phyloP scores from a whole-genome alignment of 768 basidiomycete genomes.

The Calvatia gigantea region DNA sequence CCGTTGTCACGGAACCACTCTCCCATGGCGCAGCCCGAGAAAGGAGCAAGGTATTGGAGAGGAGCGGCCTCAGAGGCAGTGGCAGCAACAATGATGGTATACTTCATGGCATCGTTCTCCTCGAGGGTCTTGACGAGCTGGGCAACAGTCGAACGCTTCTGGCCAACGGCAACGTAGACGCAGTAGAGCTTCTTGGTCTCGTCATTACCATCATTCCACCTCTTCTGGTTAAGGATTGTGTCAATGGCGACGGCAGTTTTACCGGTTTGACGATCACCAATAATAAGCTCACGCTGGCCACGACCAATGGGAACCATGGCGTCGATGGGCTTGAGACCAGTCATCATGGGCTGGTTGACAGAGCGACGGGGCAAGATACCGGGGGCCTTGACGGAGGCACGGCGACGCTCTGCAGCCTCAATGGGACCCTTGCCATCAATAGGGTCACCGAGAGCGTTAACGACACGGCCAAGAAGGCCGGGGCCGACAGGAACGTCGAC shows the following conservation, averaged over 20 bases:
- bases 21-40: constrained; percentile 99
- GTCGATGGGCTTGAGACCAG: constrained; percentile 99
- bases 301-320: constrained; percentile 99
- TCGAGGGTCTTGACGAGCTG: constrained; percentile 99
- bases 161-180: constrained; percentile 98
- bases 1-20: constrained; percentile 99
- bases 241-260: constrained; percentile 99
- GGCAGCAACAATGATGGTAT: constrained; percentile 98
- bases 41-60: constrained; percentile 98
- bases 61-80: constrained; percentile 99
- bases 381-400: constrained; percentile 97
- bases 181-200: constrained; percentile 99
- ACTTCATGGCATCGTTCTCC: constrained; percentile 99
- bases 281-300: constrained; percentile 99
- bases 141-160: constrained; percentile 99
- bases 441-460: constrained; percentile 99
- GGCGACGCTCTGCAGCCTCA: constrained; percentile 87
- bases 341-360: constrained; percentile 99
- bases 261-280: constrained; percentile 99
- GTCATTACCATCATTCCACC: constrained; percentile 98
- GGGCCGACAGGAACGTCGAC: constrained; percentile 99
- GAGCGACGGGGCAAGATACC: constrained; percentile 99
- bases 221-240: constrained; percentile 99
- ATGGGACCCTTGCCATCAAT: constrained; percentile 99
- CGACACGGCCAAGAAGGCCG: constrained; percentile 95